Evolutionary conservation across 164 flowering plant genomes (phyloP).

Genomic region (Echeveria elegans): DNA sequence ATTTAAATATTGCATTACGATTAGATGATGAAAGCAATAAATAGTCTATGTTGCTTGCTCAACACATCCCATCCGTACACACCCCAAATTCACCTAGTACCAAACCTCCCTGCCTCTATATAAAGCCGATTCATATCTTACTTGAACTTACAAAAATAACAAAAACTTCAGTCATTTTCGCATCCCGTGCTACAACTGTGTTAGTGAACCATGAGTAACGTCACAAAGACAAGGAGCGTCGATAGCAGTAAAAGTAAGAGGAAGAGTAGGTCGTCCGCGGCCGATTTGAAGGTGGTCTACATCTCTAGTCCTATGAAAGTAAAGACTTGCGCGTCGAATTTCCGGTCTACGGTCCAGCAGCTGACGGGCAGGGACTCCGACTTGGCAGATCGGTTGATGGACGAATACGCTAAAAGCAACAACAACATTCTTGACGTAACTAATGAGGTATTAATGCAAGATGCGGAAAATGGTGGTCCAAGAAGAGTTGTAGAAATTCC

Average conservation of each 20-base stretch:
- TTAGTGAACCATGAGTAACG: background rate
- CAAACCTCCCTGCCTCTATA: too few relatives aligned
- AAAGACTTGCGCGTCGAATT: conserved; percentile 50
- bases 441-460: background rate
- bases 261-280: background rate
- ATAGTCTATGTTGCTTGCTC: conserved; percentile 3
- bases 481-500: background rate
- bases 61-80: conserved; percentile 1
- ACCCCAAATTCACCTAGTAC: too few relatives aligned
- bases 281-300: conserved; percentile 59
- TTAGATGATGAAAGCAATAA: background rate
- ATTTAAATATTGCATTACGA: background rate
- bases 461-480: background rate
- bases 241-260: conserved; percentile 11
- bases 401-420: background rate
- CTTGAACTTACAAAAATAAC: background rate
- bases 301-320: conserved; percentile 81
- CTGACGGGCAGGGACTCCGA: conserved; percentile 74
- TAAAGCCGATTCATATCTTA: background rate
- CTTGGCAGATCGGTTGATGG: conserved; percentile 17
- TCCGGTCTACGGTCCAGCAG: conserved; percentile 64
- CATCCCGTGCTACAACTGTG: background rate
- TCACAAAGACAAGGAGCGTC: background rate
- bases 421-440: background rate
- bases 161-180: too few relatives aligned